Conservation (phyloP, 768 basidiomycete species). For the Podaxis pistillaris region DNA sequence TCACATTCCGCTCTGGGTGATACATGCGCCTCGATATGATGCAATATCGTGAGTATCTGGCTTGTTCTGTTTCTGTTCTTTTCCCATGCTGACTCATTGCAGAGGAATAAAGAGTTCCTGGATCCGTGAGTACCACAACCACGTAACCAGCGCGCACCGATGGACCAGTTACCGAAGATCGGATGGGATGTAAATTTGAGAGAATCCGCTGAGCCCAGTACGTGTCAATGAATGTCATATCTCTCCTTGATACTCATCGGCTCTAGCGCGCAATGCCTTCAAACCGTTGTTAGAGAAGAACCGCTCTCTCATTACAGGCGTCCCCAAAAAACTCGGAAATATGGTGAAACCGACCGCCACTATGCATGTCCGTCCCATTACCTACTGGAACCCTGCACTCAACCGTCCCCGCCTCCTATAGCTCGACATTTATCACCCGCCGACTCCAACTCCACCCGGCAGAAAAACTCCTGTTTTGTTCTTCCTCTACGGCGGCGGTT, state of each 20-base stretch:
- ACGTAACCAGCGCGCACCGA: neutral
- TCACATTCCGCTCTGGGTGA: too few species aligned
- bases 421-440: slow-evolving; percentile 70
- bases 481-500: slow-evolving; percentile 69
- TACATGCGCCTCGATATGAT: neutral
- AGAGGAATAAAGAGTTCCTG: neutral
- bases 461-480: slow-evolving; percentile 50
- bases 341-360: slow-evolving; percentile 51
- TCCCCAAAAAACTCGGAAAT: slow-evolving; percentile 55
- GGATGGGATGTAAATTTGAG: neutral
- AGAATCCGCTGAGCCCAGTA: neutral
- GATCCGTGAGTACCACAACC: neutral
- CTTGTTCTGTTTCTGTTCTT: neutral
- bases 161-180: neutral
- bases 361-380: slow-evolving; percentile 32
- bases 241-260: neutral
- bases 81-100: neutral
- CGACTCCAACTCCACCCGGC: slow-evolving; percentile 22
- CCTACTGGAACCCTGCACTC: neutral
- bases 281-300: slow-evolving; percentile 48
- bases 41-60: neutral
- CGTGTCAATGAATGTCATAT: neutral
- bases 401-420: slow-evolving; percentile 21
- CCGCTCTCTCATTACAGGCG: slow-evolving; percentile 41
- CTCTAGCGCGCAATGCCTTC: slow-evolving; percentile 46